A percentile compares a stretch with the other conserved stretches of the same genome.
Evolutionary conservation across 2,329 filamentous ascomycete genomes (phyloP).

Genomic region (Aspergillus sp.): DNA sequence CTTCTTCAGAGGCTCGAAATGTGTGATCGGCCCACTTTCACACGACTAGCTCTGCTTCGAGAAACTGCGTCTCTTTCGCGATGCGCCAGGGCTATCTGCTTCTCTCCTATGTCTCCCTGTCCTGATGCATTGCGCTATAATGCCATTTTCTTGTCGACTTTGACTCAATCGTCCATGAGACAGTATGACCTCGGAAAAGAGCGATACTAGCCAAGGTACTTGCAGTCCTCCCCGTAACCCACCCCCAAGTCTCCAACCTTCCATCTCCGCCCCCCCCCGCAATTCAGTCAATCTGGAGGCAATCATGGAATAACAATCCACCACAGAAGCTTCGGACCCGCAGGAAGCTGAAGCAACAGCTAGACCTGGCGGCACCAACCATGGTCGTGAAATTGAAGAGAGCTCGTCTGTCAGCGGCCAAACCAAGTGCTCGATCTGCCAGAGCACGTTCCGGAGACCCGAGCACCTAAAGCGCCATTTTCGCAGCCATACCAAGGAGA

Average conservation of each 20-base stretch:
- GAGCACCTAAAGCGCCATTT: conserved; percentile 45
- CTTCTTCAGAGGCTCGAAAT: background rate
- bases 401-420: conserved; percentile 18
- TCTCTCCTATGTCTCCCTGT: background rate
- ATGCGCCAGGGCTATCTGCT: conserved; percentile 1
- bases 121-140: conserved; percentile 12
- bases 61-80: conserved; percentile 10
- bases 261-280: conserved; percentile 4
- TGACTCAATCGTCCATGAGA: conserved; percentile 20
- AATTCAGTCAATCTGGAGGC: background rate
- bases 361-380: conserved; percentile 10
- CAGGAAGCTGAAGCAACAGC: conserved; percentile 16
- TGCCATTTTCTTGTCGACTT: conserved; percentile 11
- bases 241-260: no score
- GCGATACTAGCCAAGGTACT: conserved; percentile 25
- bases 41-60: conserved; percentile 1
- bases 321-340: conserved; percentile 17
- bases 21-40: conserved; percentile 11
- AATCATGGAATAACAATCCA: background rate
- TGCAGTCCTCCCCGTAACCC: background rate
- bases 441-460: conserved; percentile 39
- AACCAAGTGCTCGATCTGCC: conserved; percentile 36
- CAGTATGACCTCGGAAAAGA: conserved; percentile 31
- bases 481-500: conserved; percentile 42
- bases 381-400: conserved; percentile 14